A percentile compares a stretch with the other conserved stretches of the same genome.
Conservation (phyloP, 1,139 yeast species). For the Saccharomyces hybrid region DNA sequence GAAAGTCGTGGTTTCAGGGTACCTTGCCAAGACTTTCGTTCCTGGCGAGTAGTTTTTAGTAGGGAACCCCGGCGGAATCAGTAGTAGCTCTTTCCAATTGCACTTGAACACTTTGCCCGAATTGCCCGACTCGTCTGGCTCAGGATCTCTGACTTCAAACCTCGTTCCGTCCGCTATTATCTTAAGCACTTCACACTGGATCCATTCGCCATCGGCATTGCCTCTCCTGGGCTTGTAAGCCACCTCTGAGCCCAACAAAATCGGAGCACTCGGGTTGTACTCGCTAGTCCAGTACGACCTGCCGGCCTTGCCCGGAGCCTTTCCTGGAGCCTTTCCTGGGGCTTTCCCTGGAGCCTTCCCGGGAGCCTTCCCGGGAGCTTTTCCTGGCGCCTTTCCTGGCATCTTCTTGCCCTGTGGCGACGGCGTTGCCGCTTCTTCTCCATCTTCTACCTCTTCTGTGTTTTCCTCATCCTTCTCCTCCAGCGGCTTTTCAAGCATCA, state of each 20-base stretch:
- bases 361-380: not conserved
- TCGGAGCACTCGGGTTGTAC: constrained; percentile 54
- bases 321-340: constrained; percentile 7
- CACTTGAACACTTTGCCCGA: constrained; percentile 86
- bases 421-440: not conserved
- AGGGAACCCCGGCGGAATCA: constrained; percentile 52
- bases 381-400: not conserved
- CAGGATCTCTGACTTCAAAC: constrained; percentile 90
- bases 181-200: constrained; percentile 82
- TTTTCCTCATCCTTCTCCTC: not conserved
- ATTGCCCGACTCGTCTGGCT: constrained; percentile 88
- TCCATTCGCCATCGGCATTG: constrained; percentile 79
- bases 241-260: constrained; percentile 69
- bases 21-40: constrained; percentile 79
- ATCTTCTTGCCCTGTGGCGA: not conserved
- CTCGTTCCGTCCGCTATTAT: constrained; percentile 67
- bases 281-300: constrained; percentile 34
- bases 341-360: constrained; percentile 3
- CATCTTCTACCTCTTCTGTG: not conserved
- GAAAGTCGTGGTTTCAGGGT: constrained; percentile 96
- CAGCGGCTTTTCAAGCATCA: constrained; percentile 17
- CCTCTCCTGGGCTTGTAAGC: constrained; percentile 72
- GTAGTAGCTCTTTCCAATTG: constrained; percentile 66
- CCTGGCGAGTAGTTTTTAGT: constrained; percentile 59
- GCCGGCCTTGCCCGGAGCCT: constrained; percentile 15